Evolutionary conservation across 2,329 filamentous ascomycete genomes (phyloP).

Genomic region (Harringtonia aguacate): DNA sequence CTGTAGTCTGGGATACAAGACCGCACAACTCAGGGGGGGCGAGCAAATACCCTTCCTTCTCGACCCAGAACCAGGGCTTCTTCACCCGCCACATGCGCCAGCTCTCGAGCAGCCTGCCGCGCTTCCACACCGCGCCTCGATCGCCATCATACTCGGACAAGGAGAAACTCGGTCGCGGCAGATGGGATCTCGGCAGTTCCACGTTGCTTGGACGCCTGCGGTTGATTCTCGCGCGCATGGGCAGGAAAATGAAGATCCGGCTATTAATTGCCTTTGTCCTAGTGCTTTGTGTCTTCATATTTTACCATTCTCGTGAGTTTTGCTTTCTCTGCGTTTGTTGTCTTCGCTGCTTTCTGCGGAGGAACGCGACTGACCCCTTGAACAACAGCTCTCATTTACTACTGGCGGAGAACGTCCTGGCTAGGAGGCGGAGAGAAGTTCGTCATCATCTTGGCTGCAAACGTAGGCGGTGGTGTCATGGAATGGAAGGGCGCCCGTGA

Average conservation of each 20-base stretch:
- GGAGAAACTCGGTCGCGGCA: constrained; percentile 59
- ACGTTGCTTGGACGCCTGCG: constrained; percentile 36
- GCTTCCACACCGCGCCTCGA: constrained; percentile 40
- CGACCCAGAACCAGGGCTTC: constrained; percentile 74
- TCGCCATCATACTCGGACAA: constrained; percentile 55
- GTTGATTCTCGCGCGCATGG: constrained; percentile 37
- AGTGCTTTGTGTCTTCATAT: constrained; percentile 50
- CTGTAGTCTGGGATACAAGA: constrained; percentile 62
- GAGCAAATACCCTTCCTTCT: constrained; percentile 67
- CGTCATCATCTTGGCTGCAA: constrained; percentile 87
- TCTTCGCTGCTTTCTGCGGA: no score
- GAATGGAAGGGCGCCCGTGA: constrained; percentile 96
- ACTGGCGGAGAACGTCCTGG: constrained; percentile 61
- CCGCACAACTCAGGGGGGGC: constrained; percentile 46
- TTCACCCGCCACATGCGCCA: constrained; percentile 75
- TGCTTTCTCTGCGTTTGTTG: not conserved
- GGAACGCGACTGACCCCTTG: no score
- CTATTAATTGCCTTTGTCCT: constrained; percentile 49
- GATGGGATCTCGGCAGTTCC: constrained; percentile 36
- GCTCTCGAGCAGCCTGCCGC: constrained; percentile 68
- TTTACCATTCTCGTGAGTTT: constrained; percentile 64
- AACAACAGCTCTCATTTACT: constrained; percentile 36
- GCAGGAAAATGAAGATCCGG: constrained; percentile 56
- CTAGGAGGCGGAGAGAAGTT: constrained; percentile 82
- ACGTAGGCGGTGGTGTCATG: constrained; percentile 94